Evolutionary conservation across 2,329 filamentous ascomycete species (phyloP).

Genomic region (Calcarisporium arbuscula): DNA sequence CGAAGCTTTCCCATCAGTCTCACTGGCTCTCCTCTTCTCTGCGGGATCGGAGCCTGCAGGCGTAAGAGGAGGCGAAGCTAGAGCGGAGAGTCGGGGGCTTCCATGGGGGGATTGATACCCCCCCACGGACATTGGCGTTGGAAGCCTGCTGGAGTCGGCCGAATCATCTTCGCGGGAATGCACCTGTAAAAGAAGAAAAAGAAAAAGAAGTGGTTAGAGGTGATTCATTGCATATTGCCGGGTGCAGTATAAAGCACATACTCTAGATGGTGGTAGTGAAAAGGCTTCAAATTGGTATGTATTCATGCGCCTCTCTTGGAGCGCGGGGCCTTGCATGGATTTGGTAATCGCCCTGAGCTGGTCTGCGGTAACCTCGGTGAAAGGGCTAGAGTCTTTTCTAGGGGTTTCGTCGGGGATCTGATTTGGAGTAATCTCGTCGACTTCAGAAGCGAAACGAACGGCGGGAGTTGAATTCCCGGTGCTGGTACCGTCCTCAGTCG

Average conservation of each 20-base stretch:
- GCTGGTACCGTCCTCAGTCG: too few relatives aligned
- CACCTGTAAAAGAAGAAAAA: slow-evolving; percentile 34
- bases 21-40: slow-evolving; percentile 22
- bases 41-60: slow-evolving; percentile 63
- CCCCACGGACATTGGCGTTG: slow-evolving; percentile 58
- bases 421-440: slow-evolving; percentile 55
- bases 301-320: slow-evolving; percentile 78
- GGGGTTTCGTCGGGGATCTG: slow-evolving; percentile 35
- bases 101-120: slow-evolving; percentile 58
- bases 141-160: slow-evolving; percentile 54
- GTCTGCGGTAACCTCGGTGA: slow-evolving; percentile 45
- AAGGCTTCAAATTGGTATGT: slow-evolving; percentile 88
- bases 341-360: slow-evolving; percentile 67
- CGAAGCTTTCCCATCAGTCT: slow-evolving; percentile 28
- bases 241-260: slow-evolving; percentile 39
- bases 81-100: slow-evolving; percentile 60
- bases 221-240: slow-evolving; percentile 7
- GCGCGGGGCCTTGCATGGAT: slow-evolving; percentile 63
- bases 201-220: slow-evolving; percentile 7
- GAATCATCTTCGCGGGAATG: slow-evolving; percentile 55
- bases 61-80: slow-evolving; percentile 85
- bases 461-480: too few relatives aligned
- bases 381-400: slow-evolving; percentile 19
- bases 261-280: slow-evolving; percentile 77
- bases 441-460: slow-evolving; percentile 66